A percentile compares a stretch with the other conserved stretches of the same genome.
These are phyloP conservation scores for Exophiala sp. DNA, from an alignment of 2,329 filamentous ascomycete genomes.

Conservation along the genomic window DNA sequence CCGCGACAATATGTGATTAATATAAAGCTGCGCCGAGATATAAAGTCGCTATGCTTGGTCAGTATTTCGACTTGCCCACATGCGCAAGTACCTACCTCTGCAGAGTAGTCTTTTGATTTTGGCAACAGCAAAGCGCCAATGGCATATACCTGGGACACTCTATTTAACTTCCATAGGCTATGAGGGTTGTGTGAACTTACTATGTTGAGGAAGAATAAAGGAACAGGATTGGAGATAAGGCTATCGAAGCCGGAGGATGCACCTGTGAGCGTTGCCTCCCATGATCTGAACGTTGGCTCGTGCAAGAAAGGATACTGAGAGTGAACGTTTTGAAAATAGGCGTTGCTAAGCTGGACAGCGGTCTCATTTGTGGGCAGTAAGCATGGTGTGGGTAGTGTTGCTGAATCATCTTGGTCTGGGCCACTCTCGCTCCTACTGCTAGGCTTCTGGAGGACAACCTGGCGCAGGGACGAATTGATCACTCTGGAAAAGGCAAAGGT, in stretches of 20 bases:
- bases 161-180: background rate
- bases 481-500: slow-evolving; percentile 31
- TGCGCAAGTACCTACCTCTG: slow-evolving; percentile 14
- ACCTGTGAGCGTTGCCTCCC: slow-evolving; percentile 24
- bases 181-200: background rate
- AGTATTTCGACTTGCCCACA: background rate
- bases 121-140: slow-evolving; percentile 27
- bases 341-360: slow-evolving; percentile 23
- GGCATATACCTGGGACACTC: slow-evolving; percentile 27
- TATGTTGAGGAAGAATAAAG: slow-evolving; percentile 3
- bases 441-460: background rate
- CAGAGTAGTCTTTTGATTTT: slow-evolving; percentile 10
- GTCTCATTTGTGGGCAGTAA: slow-evolving; percentile 19
- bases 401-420: background rate
- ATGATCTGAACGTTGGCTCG: slow-evolving; percentile 26
- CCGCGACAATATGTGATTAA: slow-evolving; percentile 19
- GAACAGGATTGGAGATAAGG: background rate
- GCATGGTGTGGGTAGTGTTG: slow-evolving; percentile 4
- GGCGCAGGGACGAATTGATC: slow-evolving; percentile 19
- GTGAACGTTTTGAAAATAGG: slow-evolving; percentile 29
- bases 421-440: background rate
- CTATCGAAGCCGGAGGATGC: background rate
- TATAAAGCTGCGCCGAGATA: slow-evolving; percentile 20
- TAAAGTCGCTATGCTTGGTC: slow-evolving; percentile 16
- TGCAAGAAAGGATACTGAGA: slow-evolving; percentile 30